These are phyloP conservation scores for Wickerhamia fluorescens DNA, from an alignment of 805 yeast species.

Conservation along the genomic window DNA sequence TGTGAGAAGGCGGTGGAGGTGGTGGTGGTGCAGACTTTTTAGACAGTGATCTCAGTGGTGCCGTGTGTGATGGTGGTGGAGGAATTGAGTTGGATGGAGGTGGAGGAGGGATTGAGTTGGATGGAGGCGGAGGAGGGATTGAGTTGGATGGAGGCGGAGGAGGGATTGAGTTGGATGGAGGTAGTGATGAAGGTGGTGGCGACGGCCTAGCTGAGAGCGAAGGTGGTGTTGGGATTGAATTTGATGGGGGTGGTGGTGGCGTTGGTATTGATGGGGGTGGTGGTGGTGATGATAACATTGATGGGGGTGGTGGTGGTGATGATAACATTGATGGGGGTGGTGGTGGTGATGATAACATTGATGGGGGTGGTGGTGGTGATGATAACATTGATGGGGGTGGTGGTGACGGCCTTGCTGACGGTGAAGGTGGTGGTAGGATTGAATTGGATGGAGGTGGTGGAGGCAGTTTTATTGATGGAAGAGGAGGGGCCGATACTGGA, in stretches of 20 bases:
- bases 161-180: no score
- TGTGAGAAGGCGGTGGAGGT: conserved; percentile 20
- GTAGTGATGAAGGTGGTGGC: conserved; percentile 5
- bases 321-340: conserved; percentile 11
- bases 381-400: conserved; percentile 2
- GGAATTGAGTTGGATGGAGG: conserved; percentile 10
- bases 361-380: conserved; percentile 15
- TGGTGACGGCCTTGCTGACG: conserved; percentile 8
- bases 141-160: conserved; percentile 13
- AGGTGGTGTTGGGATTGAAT: conserved; percentile 11
- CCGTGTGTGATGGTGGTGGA: conserved; percentile 4
- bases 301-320: conserved; percentile 15
- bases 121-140: conserved; percentile 11
- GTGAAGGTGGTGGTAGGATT: conserved; percentile 17
- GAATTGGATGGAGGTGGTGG: conserved; percentile 10
- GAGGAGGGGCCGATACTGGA: conserved; percentile 6
- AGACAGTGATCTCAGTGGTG: conserved; percentile 5
- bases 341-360: conserved; percentile 12
- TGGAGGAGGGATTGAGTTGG: conserved; percentile 5
- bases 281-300: conserved; percentile 7
- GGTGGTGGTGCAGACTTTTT: conserved; percentile 29
- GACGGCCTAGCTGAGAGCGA: conserved; percentile 7
- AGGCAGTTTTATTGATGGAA: conserved; percentile 6
- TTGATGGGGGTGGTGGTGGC: conserved; percentile 11
- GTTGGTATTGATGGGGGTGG: conserved; percentile 8